A percentile compares a stretch with the other conserved stretches of the same genome.
Evolutionary conservation across 179 eudicot genomes (phyloP).

Genomic region (Silene noctiflora): DNA sequence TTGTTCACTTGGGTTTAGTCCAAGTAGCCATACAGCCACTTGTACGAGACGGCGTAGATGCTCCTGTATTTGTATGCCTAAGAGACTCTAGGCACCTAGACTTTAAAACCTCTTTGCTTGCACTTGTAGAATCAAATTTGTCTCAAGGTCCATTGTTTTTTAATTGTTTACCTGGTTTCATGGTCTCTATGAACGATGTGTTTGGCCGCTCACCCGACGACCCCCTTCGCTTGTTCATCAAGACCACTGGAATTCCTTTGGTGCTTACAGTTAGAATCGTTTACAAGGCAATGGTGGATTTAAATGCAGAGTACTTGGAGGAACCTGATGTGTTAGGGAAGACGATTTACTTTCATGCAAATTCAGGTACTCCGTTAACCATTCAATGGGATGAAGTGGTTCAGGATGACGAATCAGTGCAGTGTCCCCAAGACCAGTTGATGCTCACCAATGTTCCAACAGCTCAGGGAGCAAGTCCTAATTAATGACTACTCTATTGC

Average conservation of each 20-base stretch:
- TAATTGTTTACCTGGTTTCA: constrained; percentile 25
- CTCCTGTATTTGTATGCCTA: constrained; percentile 22
- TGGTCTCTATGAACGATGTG: too few relatives aligned
- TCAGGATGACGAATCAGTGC: not conserved
- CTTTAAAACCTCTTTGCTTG: constrained; percentile 26
- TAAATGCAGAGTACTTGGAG: constrained; percentile 19
- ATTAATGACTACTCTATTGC: too few relatives aligned
- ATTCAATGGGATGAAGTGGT: constrained; percentile 26
- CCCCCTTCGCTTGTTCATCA: constrained; percentile 9
- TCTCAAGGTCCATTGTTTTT: constrained; percentile 27
- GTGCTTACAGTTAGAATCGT: constrained; percentile 23
- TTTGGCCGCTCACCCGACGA: too few relatives aligned
- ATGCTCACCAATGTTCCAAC: too few relatives aligned
- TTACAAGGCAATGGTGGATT: constrained; percentile 27
- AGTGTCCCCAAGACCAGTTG: too few relatives aligned
- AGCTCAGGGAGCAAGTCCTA: too few relatives aligned
- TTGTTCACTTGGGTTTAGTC: constrained; percentile 32
- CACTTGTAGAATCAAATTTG: constrained; percentile 18
- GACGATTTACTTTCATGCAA: constrained; percentile 15
- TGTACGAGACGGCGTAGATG: constrained; percentile 23
- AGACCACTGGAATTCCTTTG: constrained; percentile 20
- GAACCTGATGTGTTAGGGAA: constrained; percentile 15
- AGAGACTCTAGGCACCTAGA: constrained; percentile 23
- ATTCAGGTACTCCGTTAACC: not conserved
- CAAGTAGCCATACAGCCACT: constrained; percentile 32